Percentiles rank a stretch among this genome's conserved stretches.
phyloP scores from a whole-genome alignment of 805 yeast genomes.

The Osmozyma mogii region DNA sequence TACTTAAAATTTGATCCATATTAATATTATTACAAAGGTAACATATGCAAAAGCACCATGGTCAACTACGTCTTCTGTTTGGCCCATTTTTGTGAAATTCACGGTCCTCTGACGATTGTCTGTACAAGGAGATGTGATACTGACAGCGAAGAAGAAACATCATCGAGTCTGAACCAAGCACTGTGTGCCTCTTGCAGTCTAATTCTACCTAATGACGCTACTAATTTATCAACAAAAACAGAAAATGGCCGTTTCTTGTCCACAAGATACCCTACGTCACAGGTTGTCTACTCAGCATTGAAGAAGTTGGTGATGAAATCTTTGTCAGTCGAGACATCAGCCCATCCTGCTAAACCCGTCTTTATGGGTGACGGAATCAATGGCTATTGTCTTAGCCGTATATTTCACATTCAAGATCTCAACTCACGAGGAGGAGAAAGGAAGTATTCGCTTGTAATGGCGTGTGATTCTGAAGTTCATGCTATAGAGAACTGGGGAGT shows the following conservation, averaged over 20 bases:
- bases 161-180: slow-evolving; percentile 33
- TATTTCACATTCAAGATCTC: slow-evolving; percentile 55
- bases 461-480: slow-evolving; percentile 45
- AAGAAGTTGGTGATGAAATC: slow-evolving; percentile 56
- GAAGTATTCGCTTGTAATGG: slow-evolving; percentile 52
- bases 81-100: slow-evolving; percentile 73
- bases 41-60: slow-evolving; percentile 13
- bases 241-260: slow-evolving; percentile 30
- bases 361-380: slow-evolving; percentile 54
- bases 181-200: slow-evolving; percentile 57
- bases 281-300: slow-evolving; percentile 42
- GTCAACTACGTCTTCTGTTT: slow-evolving; percentile 42
- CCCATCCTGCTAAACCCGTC: slow-evolving; percentile 52
- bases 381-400: slow-evolving; percentile 52
- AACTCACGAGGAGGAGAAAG: slow-evolving; percentile 72
- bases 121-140: slow-evolving; percentile 44
- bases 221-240: slow-evolving; percentile 13
- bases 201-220: slow-evolving; percentile 36
- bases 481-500: slow-evolving; percentile 50
- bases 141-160: slow-evolving; percentile 13
- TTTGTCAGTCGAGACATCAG: slow-evolving; percentile 58
- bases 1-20: no score
- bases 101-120: slow-evolving; percentile 61
- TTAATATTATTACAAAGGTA: no score
- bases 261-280: slow-evolving; percentile 51